These are phyloP conservation scores for Brassica balearica DNA, from an alignment of 441 rosid genomes.

Conservation along the genomic window DNA sequence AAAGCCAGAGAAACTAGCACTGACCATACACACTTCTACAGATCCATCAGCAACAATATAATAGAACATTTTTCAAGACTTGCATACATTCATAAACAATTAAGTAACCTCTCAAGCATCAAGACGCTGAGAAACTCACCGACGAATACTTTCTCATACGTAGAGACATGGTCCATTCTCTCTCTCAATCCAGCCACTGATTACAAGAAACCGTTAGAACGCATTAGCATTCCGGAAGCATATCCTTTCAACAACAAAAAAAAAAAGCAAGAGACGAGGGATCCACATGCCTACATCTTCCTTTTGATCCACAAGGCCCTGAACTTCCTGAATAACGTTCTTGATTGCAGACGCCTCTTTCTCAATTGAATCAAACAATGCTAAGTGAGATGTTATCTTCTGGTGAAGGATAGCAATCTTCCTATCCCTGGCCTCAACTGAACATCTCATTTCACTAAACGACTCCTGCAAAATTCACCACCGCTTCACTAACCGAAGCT, in stretches of 20 bases:
- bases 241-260: not conserved
- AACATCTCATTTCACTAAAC: conserved; percentile 69
- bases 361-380: conserved; percentile 83
- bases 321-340: conserved; percentile 63
- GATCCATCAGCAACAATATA: conserved; percentile 10
- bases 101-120: conserved; percentile 17
- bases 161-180: conserved; percentile 65
- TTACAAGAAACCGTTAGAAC: conserved; percentile 18
- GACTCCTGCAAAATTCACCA: conserved; percentile 65
- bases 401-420: conserved; percentile 54
- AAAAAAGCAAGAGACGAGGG: conserved; percentile 34
- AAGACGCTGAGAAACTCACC: conserved; percentile 50
- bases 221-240: conserved; percentile 27
- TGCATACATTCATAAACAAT: not conserved
- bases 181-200: conserved; percentile 70
- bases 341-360: conserved; percentile 71
- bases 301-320: conserved; percentile 64
- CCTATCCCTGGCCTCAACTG: conserved; percentile 66
- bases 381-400: conserved; percentile 68
- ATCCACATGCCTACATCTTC: conserved; percentile 78
- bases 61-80: not conserved
- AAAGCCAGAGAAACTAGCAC: conserved; percentile 6
- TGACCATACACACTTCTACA: conserved; percentile 17
- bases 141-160: conserved; percentile 57
- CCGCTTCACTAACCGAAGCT: not conserved